Base-by-base conservation (phyloP, 352 stramenopile species). In the Phytophthora lateralis region DNA sequence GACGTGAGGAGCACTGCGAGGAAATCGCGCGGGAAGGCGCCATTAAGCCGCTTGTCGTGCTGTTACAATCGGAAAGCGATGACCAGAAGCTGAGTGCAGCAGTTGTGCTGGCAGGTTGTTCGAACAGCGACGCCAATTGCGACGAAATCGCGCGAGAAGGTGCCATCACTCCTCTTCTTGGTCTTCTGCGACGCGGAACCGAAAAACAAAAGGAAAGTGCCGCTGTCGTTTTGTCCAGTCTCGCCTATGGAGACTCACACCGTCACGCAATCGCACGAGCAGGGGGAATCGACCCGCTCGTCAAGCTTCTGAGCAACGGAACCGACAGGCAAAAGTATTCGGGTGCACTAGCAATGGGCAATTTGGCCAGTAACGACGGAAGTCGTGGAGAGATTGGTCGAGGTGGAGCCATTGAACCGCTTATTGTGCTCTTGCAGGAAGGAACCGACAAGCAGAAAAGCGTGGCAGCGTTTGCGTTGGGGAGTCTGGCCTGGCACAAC, bases 1-100 rank as follows among this genome's bases (percentile, higher is more conserved):
- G 27, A 7, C 38, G 38, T 44, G 38, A 44, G n/a, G 38, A 44
- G 20, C 38, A 44, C n/a, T 26, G n/a, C 38, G 38, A 44, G 38
- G 38, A 44, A 44, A 44, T 44, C 8, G 38, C 38, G 8, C 38
- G 38, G 5, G 38, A 44, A 44, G 38, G 38, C 6, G 38, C 38
- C 17, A 44, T 44, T 6, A 44, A 44, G 38, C 38, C 38, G 4
- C 17, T 44, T n/a, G 38, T 44, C 8, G n/a, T 24, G 38, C 17
- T 44, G 17, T n/a, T 44, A 14, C 38, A 44, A 15, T 44, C 38
- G 6, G 38, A 44, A 24, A 44, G 20, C 24, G 38, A 44, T 8
- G 38, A 44, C n/a, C 38, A 44, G 10, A 44, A 44, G 17, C 17
- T 44, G n/a, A 44, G 38, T 27, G 38, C 38, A 24, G 38, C 38